Evolutionary conservation across 768 basidiomycete genomes (phyloP).

Genomic region (Tricholoma flavovirens): DNA sequence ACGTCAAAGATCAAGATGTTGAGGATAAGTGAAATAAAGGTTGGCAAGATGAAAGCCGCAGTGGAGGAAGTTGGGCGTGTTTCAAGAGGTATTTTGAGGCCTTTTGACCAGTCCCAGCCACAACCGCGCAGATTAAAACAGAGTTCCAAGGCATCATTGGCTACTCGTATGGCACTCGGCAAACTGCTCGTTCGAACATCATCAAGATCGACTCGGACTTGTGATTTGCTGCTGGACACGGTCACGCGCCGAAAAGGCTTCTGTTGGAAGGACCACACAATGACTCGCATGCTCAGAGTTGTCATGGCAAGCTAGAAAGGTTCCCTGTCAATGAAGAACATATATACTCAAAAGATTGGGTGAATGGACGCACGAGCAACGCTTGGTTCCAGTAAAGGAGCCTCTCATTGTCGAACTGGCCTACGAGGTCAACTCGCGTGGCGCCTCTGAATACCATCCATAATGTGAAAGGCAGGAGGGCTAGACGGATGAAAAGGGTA

Average conservation of each 20-base stretch:
- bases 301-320: conserved; percentile 31
- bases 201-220: conserved; percentile 4
- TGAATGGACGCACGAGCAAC: conserved; percentile 31
- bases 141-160: conserved; percentile 45
- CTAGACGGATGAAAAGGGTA: conserved; percentile 37
- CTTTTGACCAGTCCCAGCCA: conserved; percentile 56
- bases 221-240: conserved; percentile 1
- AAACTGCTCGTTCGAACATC: conserved; percentile 2
- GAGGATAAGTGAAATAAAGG: conserved; percentile 26
- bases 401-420: conserved; percentile 25
- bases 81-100: conserved; percentile 35
- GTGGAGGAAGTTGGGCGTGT: conserved; percentile 34
- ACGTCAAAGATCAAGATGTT: conserved; percentile 39
- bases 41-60: conserved; percentile 29
- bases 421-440: conserved; percentile 39
- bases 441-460: conserved; percentile 37
- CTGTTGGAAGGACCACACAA: conserved; percentile 35
- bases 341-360: not conserved
- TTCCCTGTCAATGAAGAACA: not conserved
- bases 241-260: conserved; percentile 26
- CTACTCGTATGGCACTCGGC: conserved; percentile 10
- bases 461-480: conserved; percentile 44
- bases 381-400: conserved; percentile 40
- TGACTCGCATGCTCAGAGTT: conserved; percentile 30
- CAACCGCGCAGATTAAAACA: conserved; percentile 46